Conservation (phyloP, 148 eudicot genomes). For the Hydrangea macrophylla region DNA sequence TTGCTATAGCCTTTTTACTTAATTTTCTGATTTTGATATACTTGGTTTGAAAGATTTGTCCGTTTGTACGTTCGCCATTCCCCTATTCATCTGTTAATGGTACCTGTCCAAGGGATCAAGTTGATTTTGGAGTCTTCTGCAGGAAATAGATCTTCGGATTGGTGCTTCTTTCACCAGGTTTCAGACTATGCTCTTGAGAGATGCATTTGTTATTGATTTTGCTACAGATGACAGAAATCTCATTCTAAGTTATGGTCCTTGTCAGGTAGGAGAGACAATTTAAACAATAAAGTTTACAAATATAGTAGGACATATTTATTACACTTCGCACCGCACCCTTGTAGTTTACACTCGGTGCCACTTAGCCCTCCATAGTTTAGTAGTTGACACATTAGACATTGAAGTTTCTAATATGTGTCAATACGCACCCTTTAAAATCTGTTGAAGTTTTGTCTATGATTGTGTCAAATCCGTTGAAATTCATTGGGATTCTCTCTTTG, state of each 20-base stretch:
- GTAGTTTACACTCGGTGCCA: no score
- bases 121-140: conserved; percentile 25
- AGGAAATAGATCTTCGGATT: conserved; percentile 97
- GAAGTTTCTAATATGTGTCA: no score
- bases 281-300: not conserved
- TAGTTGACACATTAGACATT: no score
- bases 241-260: conserved; percentile 92
- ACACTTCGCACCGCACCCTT: no score
- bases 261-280: conserved; percentile 66
- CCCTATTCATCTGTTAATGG: not conserved
- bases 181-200: conserved; percentile 93
- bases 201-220: conserved; percentile 73
- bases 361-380: no score
- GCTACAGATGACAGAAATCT: conserved; percentile 61
- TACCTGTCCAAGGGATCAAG: conserved; percentile 12
- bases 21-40: no score
- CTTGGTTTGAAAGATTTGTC: not conserved
- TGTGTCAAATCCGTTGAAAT: no score
- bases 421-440: no score
- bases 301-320: not conserved
- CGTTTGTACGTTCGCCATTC: not conserved
- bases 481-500: no score
- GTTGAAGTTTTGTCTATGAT: no score
- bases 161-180: conserved; percentile 99
- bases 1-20: not conserved